Percentiles rank a stretch among this genome's conserved stretches.
These are phyloP conservation scores for Suillus cothurnatus DNA, from an alignment of 768 basidiomycete species.

Conservation along the genomic window DNA sequence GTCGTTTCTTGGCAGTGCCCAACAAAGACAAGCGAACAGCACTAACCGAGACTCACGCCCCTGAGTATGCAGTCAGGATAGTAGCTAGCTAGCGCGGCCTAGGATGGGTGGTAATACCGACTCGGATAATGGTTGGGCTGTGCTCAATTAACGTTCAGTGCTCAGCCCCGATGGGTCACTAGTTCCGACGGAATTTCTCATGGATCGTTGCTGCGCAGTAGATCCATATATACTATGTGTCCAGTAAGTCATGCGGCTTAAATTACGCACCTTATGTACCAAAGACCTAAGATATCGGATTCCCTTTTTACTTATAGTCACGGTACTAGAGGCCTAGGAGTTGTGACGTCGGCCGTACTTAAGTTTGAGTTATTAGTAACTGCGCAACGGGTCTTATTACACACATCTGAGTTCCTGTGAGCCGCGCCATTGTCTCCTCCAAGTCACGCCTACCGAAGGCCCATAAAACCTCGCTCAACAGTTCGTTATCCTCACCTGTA, in stretches of 20 bases:
- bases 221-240: neutral
- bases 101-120: no score
- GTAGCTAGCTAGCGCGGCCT: no score
- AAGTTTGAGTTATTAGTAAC: neutral
- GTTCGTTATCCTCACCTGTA: conserved; percentile 2
- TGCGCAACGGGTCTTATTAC: conserved; percentile 7
- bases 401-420: conserved; percentile 10
- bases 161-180: no score
- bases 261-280: neutral
- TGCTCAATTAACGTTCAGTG: neutral
- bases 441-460: neutral
- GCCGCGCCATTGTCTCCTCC: conserved; percentile 1
- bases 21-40: neutral
- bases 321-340: neutral
- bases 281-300: neutral
- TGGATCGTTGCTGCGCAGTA: neutral
- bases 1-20: neutral
- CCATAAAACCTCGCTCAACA: conserved; percentile 20
- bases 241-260: neutral
- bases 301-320: neutral
- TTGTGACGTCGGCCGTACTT: neutral
- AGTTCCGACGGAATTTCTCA: neutral
- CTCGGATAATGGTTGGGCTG: neutral
- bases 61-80: neutral
- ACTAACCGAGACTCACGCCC: neutral